phyloP scores from a whole-genome alignment of 345 rosid species.

The Punica granatum region DNA sequence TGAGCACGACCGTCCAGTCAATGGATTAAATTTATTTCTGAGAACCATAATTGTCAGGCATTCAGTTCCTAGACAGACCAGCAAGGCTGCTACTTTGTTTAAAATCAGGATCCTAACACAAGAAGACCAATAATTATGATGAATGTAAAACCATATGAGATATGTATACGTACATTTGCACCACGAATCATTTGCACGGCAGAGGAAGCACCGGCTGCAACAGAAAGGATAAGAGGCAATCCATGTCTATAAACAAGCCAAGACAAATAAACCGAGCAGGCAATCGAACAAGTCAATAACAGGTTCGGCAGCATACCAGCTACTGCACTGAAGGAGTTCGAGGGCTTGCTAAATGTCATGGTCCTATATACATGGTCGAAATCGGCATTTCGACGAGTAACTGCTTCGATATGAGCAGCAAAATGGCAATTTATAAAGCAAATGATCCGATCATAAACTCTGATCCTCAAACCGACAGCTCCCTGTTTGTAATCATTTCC shows the following conservation, averaged over 20 bases:
- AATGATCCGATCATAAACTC: constrained; percentile 57
- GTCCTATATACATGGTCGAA: constrained; percentile 60
- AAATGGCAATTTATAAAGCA: constrained; percentile 76
- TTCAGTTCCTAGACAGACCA: not conserved
- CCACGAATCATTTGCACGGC: constrained; percentile 42
- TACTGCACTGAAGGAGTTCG: constrained; percentile 25
- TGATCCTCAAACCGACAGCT: constrained; percentile 71
- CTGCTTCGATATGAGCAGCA: constrained; percentile 77
- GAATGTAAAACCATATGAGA: not conserved
- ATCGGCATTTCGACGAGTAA: constrained; percentile 60
- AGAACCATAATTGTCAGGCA: no score
- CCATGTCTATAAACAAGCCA: constrained; percentile 75
- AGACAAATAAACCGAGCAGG: constrained; percentile 56
- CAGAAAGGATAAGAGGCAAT: constrained; percentile 65
- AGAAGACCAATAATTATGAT: not conserved
- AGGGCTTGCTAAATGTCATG: constrained; percentile 49
- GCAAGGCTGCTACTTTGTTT: not conserved
- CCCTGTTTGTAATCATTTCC: constrained; percentile 37
- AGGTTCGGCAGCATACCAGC: constrained; percentile 84
- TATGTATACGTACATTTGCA: constrained; percentile 46
- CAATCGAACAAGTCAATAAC: constrained; percentile 70
- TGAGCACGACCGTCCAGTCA: not conserved
- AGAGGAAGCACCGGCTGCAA: constrained; percentile 80
- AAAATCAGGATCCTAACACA: not conserved
- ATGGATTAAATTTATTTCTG: not conserved